Base-by-base conservation (phyloP, 2,329 filamentous ascomycete species). In the Colletotrichum musicola region DNA sequence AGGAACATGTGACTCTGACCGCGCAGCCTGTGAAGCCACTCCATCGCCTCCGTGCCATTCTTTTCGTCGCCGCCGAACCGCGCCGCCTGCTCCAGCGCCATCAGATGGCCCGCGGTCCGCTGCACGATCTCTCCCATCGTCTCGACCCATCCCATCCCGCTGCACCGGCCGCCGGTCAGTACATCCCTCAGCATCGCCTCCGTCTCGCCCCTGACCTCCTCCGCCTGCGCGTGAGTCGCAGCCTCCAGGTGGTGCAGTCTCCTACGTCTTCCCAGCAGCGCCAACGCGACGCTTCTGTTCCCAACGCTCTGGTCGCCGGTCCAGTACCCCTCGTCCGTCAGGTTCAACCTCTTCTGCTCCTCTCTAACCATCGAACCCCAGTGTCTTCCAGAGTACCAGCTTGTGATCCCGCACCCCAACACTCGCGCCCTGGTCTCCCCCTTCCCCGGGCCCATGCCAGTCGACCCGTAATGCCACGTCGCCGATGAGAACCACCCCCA, bases 401-500 rank as follows among this genome's bases (percentile, higher is more conserved):
- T 84, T 58, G 84, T 72, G 47, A 85, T 75, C 1, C 81, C 81
- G 70, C 83, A 85, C 22, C 74, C 74, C n/a, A 80, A 73, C 2
- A 81, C 71, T 62, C 75, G 78, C 1, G 82, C 78, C 18, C 83
- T 74, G 16, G 76, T 73, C 72, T 86, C 84, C 13, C 83, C 83
- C 4, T 72, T 72, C 2, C 82, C 81, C 2, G 78, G 74, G 1
- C 80, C 79, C 10, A 74, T 72, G 4, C 79, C 76, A 22, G 77
- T 78, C 1, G 78, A 78, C 1, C 82, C 82, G 62, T 84, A 83
- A 70, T 83, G 81, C 70, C 78, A 77, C 6, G 81, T 78, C 1
- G 81, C 82, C 55, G 81, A 82, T 22, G 77, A 73, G 68, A 84
- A 83, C 83, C 83, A 85, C 40, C 77, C 79, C 80, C 81, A 84